Base-by-base conservation (phyloP, 2,329 filamentous ascomycete species). In the Aspergillus versicolor region DNA sequence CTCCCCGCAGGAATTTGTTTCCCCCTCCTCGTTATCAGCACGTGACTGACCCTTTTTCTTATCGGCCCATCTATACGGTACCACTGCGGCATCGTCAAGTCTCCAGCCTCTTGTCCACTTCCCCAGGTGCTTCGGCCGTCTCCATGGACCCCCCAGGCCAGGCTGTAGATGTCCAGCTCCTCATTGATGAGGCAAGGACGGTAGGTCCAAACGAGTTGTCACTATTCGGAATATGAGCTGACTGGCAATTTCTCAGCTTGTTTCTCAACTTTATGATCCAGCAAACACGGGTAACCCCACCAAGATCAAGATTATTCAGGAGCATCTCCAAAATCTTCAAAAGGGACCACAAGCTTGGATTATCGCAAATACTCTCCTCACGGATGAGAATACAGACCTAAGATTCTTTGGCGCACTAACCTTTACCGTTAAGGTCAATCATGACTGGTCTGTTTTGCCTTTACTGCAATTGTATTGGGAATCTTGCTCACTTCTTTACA, bases 361-460 rank as follows among this genome's bases (percentile, higher is more conserved):
- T 55, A 82, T 97, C 45, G 92, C 91, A 19, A 87, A 93, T 68
- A 84, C 85, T 51, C 80, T 97, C 13, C 79, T 97, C 11, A 79
- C 79, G 50, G 86, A 85, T 59, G 77, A 83, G 21, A 86, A 90
- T 63, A 84, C 89, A 59, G 88, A 92, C 66, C 85, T 94, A 64
- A 88, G 89, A 62, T 97, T 97, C 75, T 96, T 96, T 70, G 94
- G 91, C 13, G 93, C 92, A 30, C 81, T 97, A 58, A 97, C 93
- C 0, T 88, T 97, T 63, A 95, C 91, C 50, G 86, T 97, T 66
- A 99, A 97, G 76, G 84, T 97, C 57, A 97, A 97, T 71, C 88
- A 88, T n/a, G 91, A 94, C 70, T 91, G 87, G 88, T 89, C 77
- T 61, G 79, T 63, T 42, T 13, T 15, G 47, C 38, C 27, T 37